Conservation (phyloP, 495 filamentous ascomycete species). For the Lasiosphaeria hispida region DNA sequence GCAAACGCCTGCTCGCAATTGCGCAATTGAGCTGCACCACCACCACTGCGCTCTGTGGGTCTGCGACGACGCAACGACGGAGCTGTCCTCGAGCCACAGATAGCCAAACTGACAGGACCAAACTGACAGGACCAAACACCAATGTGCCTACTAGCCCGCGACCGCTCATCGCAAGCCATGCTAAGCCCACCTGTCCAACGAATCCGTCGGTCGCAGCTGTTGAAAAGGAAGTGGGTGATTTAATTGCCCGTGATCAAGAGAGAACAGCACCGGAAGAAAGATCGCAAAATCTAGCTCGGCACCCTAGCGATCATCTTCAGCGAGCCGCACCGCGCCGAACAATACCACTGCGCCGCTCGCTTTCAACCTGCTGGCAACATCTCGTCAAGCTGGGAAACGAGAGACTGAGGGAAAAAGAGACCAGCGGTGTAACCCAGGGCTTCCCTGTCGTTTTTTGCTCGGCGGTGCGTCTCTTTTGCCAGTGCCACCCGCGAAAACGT, state of each 20-base stretch:
- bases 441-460: not conserved
- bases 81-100: too few species aligned
- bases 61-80: too few species aligned
- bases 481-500: not conserved
- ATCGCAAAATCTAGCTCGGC: slow-evolving; percentile 7
- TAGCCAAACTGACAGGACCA: too few species aligned
- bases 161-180: not conserved
- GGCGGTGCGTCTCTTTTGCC: not conserved
- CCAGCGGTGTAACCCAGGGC: not conserved
- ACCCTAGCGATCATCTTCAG: not conserved
- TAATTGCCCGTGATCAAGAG: not conserved
- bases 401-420: too few species aligned
- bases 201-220: slow-evolving; percentile 1
- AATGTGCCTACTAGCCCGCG: too few species aligned
- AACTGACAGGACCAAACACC: too few species aligned
- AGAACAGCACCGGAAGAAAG: not conserved
- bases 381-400: too few species aligned
- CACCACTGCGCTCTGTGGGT: too few species aligned
- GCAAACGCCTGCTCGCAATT: too few species aligned
- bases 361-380: too few species aligned
- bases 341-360: too few species aligned
- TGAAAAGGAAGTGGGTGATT: slow-evolving; percentile 4
- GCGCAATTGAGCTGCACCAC: too few species aligned
- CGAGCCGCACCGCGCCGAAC: not conserved
- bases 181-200: not conserved